phyloP scores from a whole-genome alignment of 257 asterid species.

The Lantana camara region DNA sequence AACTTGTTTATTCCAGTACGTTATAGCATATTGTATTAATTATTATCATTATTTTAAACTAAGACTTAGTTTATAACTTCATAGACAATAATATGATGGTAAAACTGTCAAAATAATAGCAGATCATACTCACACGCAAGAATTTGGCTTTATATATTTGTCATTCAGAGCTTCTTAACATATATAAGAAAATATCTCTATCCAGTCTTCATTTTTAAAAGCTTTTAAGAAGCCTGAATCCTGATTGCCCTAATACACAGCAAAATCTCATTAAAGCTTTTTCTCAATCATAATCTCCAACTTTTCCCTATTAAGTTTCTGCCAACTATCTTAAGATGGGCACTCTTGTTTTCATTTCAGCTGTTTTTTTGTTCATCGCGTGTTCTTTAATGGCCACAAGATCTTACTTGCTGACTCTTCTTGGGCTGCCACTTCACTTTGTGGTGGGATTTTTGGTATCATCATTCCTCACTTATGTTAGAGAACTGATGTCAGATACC shows the following conservation, averaged over 20 bases:
- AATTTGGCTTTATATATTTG: neutral
- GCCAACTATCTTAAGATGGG: constrained; percentile 24
- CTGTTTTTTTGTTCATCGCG: constrained; percentile 22
- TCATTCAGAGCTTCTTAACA: neutral
- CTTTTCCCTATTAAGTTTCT: neutral
- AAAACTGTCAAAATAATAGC: neutral
- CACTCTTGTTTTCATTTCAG: constrained; percentile 18
- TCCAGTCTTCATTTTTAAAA: neutral
- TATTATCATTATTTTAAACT: neutral
- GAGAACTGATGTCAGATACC: constrained; percentile 25
- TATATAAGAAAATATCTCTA: constrained; percentile 10
- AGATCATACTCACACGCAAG: constrained; percentile 7
- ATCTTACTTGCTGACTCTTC: constrained; percentile 24
- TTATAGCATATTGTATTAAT: neutral
- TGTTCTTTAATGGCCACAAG: constrained; percentile 23
- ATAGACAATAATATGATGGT: too few relatives aligned
- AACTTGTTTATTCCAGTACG: too few relatives aligned
- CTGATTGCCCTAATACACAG: neutral
- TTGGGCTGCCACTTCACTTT: constrained; percentile 34
- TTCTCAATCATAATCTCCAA: neutral
- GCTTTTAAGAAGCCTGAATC: neutral
- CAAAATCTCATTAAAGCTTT: neutral
- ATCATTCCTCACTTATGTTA: constrained; percentile 27
- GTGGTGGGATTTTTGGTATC: constrained; percentile 25
- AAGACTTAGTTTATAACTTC: too few relatives aligned